These are phyloP conservation scores for Starmerella floricola DNA, from an alignment of 805 yeast genomes.

Conservation along the genomic window DNA sequence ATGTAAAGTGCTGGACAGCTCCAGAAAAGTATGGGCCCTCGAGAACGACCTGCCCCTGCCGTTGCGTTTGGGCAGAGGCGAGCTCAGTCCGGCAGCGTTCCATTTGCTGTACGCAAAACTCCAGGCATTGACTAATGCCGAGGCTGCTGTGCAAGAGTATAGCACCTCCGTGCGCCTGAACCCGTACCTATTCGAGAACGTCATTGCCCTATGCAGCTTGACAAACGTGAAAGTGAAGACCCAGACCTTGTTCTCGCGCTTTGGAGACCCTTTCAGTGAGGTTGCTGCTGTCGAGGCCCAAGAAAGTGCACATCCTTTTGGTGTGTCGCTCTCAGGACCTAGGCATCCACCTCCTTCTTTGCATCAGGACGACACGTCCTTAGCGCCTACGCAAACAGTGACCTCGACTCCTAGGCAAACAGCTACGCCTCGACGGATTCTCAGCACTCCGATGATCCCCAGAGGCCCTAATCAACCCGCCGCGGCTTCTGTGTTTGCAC, in stretches of 20 bases:
- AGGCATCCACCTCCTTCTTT: too few relatives aligned
- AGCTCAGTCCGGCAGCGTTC: conserved; percentile 41
- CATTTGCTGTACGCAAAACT: conserved; percentile 60
- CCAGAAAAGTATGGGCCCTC: conserved; percentile 12
- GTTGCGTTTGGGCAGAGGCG: conserved; percentile 14
- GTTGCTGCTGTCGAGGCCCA: not conserved
- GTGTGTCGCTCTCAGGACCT: too few relatives aligned
- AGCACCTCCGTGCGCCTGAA: conserved; percentile 58
- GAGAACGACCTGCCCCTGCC: conserved; percentile 13
- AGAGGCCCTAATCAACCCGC: not conserved
- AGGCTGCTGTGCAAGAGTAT: conserved; percentile 52
- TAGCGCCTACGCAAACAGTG: conserved; percentile 1
- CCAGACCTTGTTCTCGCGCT: conserved; percentile 28
- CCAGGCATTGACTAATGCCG: conserved; percentile 43
- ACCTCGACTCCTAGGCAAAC: conserved; percentile 19
- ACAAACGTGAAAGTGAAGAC: conserved; percentile 55
- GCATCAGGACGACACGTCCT: not conserved
- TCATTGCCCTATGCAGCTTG: conserved; percentile 57
- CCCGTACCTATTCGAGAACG: conserved; percentile 79
- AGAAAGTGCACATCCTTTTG: too few relatives aligned
- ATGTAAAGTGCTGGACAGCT: conserved; percentile 35
- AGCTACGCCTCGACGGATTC: conserved; percentile 7
- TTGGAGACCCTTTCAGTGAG: conserved; percentile 14
- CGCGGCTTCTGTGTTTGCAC: not conserved
- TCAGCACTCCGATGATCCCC: conserved; percentile 9